Conservation (phyloP, 192 early-diverging fungal species). For the Coemansia sp. region DNA sequence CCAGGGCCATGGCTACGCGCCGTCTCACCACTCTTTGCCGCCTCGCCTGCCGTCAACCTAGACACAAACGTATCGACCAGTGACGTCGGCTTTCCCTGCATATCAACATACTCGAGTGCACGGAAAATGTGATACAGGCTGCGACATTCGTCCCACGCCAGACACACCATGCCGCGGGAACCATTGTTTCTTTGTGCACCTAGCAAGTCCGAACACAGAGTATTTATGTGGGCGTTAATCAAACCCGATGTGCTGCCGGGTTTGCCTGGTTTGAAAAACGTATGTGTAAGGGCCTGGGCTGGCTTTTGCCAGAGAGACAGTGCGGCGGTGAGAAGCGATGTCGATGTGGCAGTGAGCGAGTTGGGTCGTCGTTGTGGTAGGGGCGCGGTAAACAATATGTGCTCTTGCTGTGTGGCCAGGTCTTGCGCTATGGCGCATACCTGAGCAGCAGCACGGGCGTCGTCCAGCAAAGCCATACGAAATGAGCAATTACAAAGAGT, state of each 20-base stretch:
- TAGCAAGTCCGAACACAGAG: no score
- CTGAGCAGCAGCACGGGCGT: slow-evolving; percentile 22
- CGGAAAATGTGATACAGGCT: slow-evolving; percentile 29
- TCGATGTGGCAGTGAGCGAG: neutral
- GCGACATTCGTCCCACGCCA: slow-evolving; percentile 46
- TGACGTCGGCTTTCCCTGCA: slow-evolving; percentile 31
- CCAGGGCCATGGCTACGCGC: neutral
- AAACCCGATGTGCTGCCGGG: no score
- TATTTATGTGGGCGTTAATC: no score
- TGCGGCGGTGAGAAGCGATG: neutral
- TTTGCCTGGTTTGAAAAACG: no score
- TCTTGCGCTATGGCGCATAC: slow-evolving; percentile 36
- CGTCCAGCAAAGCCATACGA: slow-evolving; percentile 13
- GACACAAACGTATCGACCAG: slow-evolving; percentile 40
- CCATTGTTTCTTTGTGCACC: no score
- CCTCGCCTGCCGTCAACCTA: slow-evolving; percentile 31
- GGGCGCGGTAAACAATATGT: slow-evolving; percentile 19
- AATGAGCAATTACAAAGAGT: neutral
- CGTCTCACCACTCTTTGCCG: neutral
- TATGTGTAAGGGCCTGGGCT: neutral
- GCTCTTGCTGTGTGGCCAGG: slow-evolving; percentile 21
- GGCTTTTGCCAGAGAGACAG: neutral
- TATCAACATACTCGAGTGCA: slow-evolving; percentile 39
- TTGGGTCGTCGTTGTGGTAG: slow-evolving; percentile 1
- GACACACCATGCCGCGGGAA: slow-evolving; percentile 45